Evolutionary conservation across 2,329 filamentous ascomycete genomes (phyloP), one percentile per base, ranked within the genome.

Genomic region (Monilinia fructicola): DNA sequence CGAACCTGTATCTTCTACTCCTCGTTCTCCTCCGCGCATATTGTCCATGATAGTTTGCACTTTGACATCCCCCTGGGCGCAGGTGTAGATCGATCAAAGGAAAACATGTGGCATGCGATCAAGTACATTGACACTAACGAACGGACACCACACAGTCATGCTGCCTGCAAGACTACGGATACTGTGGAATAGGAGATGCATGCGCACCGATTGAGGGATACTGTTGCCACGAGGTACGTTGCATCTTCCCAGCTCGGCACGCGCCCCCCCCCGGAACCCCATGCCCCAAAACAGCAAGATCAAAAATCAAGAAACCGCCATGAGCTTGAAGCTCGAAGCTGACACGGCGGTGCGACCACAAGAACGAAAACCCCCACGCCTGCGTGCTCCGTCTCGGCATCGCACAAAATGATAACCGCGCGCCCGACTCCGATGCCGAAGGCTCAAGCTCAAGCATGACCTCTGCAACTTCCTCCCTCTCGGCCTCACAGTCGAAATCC

Each of bases 211-310:
- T 71, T 21, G 55, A 58, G 2, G 71, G 71, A 1, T 71, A 64
- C 35, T 72, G 71, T 38, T 73, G 71, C 61, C 67, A 69, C 10
- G 46, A 67, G 31, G 71, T 71, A 68, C 53, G 64, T 31, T 16
- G 10, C 31, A 21, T 18, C n/a, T 50, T 11, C n/a, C 46, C 12
- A 44, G 4, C 40, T 16, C 18, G 28, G 42, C 48, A 28, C 21
- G 3, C 12, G 10, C 6, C 18, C 31, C 31, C 31, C 31, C 9
- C 31, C n/a, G n/a, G 31, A 35, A 35, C n/a, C 35, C n/a, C 31
- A 5, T 3, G 3, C 9, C 28, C 18, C 21, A 23, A 38, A 4
- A 21, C n/a, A n/a, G n/a, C n/a, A n/a, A n/a, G n/a, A 3, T 28
- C 12, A 38, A 12, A 42, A 42, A 7, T 18, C 38, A 46, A 9